Base-by-base conservation (phyloP, 192 early-diverging fungal genomes). In the Coemansia biformis region DNA sequence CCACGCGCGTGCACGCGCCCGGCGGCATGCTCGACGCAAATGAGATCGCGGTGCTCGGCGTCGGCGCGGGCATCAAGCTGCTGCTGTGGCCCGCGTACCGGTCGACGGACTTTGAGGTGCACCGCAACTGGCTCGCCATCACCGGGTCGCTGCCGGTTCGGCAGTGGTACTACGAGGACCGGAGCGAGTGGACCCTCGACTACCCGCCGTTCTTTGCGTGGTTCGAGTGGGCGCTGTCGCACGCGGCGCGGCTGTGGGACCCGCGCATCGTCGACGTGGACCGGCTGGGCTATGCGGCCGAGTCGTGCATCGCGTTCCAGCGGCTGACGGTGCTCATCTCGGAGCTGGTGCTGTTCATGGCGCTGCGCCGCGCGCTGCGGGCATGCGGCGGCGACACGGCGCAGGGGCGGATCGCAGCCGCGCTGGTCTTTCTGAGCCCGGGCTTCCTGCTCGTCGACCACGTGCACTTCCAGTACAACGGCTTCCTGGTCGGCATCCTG, bases 41-140 rank as follows among this genome's bases (percentile, higher is more conserved):
- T 32, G 60, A 52, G 21, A 34, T 64, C 7, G 56, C 54, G 3
- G 33, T 73, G 53, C 50, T 73, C 36, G 51, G 40, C 42, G 46
- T 62, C 18, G 63, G 70, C 17, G 29, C 55, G 14, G 57, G 54
- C 46, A 32, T 73, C 41, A 85, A 85, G 58, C 60, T 82, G 48
- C 76, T 90, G 44, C 82, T 90, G 49, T 78, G 81, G 59, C 81
- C 83, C 11, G 78, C 86, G 37, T 90, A 90, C 59, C 81, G 79
- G 37, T 98, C 95, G 43, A 98, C 95, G 15, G 95, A 98, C 77
- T 98, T 98, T 81, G 95, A 98, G 73, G 95, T 98, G 16, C 95
- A 98, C 67, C 82, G 93, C 47, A 93, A 95, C 77, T 94, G 92
- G 92, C 80, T 96, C 17, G 95, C 92, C 19, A 88, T 98, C 37